Conservation (phyloP, 176 grass and related monocot genomes). For the Miscanthus lutarioriparius region DNA sequence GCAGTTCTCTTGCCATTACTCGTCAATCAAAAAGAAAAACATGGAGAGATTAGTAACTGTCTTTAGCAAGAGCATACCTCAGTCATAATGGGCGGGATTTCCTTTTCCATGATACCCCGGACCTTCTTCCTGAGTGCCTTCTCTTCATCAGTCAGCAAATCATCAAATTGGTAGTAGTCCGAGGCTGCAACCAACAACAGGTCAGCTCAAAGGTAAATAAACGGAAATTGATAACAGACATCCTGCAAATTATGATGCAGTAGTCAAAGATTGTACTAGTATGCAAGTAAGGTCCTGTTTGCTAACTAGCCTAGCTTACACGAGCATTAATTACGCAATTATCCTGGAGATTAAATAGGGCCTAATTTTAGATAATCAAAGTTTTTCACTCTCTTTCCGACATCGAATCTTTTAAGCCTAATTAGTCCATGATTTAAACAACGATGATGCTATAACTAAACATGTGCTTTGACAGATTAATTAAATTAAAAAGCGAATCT, state of each 20-base stretch:
- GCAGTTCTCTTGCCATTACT: background rate
- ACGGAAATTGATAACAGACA: background rate
- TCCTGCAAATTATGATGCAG: background rate
- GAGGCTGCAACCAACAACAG: constrained; percentile 56
- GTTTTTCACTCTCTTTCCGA: too few species aligned
- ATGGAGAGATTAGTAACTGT: background rate
- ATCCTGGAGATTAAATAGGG: background rate
- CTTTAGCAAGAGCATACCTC: constrained; percentile 51
- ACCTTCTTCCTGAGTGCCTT: constrained; percentile 69
- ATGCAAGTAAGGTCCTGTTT: too few species aligned
- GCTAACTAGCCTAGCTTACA: background rate
- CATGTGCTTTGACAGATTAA: too few species aligned
- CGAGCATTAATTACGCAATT: background rate
- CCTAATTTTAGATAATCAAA: too few species aligned
- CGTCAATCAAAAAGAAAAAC: background rate
- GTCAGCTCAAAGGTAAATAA: constrained; percentile 10
- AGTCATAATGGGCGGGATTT: constrained; percentile 90
- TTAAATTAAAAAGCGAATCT: too few species aligned
- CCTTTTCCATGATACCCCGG: constrained; percentile 67
- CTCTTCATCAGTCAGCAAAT: constrained; percentile 78
- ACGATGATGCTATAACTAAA: too few species aligned
- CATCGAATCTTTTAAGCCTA: too few species aligned
- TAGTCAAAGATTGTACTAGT: background rate
- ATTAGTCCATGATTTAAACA: too few species aligned
- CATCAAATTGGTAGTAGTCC: constrained; percentile 95